phyloP scores from a whole-genome alignment of 2,329 filamentous ascomycete genomes.

The Pyrenochaeta sp. region DNA sequence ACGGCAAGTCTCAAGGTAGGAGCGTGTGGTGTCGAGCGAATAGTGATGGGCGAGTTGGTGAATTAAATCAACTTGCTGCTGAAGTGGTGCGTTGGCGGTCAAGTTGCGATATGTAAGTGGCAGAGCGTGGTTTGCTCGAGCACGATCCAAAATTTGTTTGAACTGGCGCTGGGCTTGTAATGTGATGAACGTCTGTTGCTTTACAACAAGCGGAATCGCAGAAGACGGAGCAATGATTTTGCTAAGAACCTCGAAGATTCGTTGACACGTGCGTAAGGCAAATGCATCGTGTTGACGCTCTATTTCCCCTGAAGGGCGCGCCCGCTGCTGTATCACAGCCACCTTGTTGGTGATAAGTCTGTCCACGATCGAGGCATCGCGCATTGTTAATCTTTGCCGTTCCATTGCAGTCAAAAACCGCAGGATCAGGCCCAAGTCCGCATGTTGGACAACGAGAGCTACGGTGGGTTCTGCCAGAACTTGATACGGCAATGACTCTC shows the following conservation, averaged over 20 bases:
- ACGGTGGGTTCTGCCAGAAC: conserved; percentile 18
- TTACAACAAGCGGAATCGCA: neutral
- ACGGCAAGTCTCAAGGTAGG: conserved; percentile 30
- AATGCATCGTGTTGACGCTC: conserved; percentile 15
- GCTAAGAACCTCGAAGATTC: conserved; percentile 11
- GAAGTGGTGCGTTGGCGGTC: conserved; percentile 17
- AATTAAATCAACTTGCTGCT: conserved; percentile 29
- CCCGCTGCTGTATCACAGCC: conserved; percentile 8
- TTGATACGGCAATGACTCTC: conserved; percentile 20
- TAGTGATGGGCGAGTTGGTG: conserved; percentile 47
- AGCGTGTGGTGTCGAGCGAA: conserved; percentile 34
- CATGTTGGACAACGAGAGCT: conserved; percentile 11
- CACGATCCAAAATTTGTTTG: conserved; percentile 34
- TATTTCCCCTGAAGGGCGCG: neutral
- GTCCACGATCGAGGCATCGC: conserved; percentile 12
- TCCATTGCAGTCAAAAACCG: conserved; percentile 16
- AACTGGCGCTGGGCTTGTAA: conserved; percentile 30
- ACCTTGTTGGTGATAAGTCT: conserved; percentile 7
- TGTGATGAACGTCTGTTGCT: neutral
- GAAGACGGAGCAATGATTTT: conserved; percentile 1
- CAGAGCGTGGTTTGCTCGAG: conserved; percentile 28
- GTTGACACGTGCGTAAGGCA: conserved; percentile 7
- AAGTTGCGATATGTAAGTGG: conserved; percentile 31
- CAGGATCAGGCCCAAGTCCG: conserved; percentile 12
- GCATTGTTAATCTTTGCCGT: conserved; percentile 12